Evolutionary conservation across 2,329 filamentous ascomycete species (phyloP).

Genomic region (Trichoderma polysporum): DNA sequence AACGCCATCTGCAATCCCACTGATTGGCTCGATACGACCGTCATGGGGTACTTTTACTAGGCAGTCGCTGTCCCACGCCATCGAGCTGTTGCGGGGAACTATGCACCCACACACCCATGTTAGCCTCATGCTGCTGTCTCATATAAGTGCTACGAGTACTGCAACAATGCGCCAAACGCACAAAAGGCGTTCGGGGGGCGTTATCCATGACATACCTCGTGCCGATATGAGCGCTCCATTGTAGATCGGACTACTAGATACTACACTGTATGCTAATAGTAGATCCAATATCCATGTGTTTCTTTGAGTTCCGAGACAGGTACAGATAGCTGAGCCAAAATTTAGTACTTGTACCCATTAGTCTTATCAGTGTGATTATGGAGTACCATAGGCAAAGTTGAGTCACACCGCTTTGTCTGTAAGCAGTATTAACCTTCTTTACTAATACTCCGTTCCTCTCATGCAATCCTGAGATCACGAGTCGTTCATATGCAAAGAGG

Average conservation of each 20-base stretch:
- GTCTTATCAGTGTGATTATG: not conserved
- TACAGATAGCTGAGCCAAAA: not conserved
- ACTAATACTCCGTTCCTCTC: not conserved
- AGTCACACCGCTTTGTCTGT: not conserved
- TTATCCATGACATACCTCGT: not conserved
- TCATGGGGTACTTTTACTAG: conserved; percentile 1
- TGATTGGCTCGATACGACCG: not conserved
- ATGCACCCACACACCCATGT: no score
- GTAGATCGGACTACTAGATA: not conserved
- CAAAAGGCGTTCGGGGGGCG: not conserved
- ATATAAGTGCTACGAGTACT: not conserved
- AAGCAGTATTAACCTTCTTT: not conserved
- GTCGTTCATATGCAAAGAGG: not conserved
- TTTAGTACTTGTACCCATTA: not conserved
- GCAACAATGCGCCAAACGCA: not conserved
- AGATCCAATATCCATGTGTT: not conserved
- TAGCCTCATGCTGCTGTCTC: not conserved
- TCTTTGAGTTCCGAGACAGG: not conserved
- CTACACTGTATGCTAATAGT: not conserved
- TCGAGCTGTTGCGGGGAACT: conserved; percentile 8
- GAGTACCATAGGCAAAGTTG: not conserved
- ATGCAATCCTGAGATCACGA: not conserved
- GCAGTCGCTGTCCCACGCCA: not conserved
- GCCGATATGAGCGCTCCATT: not conserved
- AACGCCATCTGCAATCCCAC: not conserved